Percentiles rank a stretch among this genome's conserved stretches.
These are phyloP conservation scores for Xylaria cubensis DNA, from an alignment of 495 filamentous ascomycete species.

Conservation along the genomic window DNA sequence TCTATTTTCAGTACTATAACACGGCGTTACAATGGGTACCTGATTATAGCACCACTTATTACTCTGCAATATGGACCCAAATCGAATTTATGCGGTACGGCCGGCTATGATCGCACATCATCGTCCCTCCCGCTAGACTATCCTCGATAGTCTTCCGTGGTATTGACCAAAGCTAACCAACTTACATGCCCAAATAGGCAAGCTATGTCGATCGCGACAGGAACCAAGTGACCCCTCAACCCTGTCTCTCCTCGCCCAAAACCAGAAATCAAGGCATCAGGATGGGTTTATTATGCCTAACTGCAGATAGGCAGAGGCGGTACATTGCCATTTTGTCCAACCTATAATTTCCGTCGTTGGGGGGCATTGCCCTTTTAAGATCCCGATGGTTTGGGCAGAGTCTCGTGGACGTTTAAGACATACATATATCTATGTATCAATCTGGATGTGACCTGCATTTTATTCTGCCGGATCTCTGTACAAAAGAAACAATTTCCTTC, in stretches of 20 bases:
- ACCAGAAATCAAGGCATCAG: constrained; percentile 16
- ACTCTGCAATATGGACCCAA: not conserved
- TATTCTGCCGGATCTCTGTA: not conserved
- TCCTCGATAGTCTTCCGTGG: not conserved
- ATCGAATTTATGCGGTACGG: constrained; percentile 14
- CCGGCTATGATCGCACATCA: constrained; percentile 3
- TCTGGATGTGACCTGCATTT: constrained; percentile 9
- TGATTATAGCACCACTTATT: not conserved
- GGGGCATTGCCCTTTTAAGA: constrained; percentile 6
- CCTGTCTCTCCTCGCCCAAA: not conserved
- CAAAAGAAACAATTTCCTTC: not conserved
- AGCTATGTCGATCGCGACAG: constrained; percentile 23
- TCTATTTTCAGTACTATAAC: constrained; percentile 18
- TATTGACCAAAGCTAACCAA: constrained; percentile 10
- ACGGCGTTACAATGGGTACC: not conserved
- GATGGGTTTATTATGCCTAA: constrained; percentile 10
- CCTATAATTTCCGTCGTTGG: not conserved
- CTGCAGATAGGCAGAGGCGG: constrained; percentile 6
- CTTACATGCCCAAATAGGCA: constrained; percentile 21
- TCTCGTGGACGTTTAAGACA: constrained; percentile 6
- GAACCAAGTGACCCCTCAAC: constrained; percentile 18
- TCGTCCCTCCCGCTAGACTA: not conserved
- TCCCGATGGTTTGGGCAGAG: constrained; percentile 18
- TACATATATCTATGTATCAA: not conserved
- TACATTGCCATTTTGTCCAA: constrained; percentile 2